These are phyloP conservation scores for Mucor plumbeus DNA, from an alignment of 371 early-diverging fungal genomes.

Conservation along the genomic window DNA sequence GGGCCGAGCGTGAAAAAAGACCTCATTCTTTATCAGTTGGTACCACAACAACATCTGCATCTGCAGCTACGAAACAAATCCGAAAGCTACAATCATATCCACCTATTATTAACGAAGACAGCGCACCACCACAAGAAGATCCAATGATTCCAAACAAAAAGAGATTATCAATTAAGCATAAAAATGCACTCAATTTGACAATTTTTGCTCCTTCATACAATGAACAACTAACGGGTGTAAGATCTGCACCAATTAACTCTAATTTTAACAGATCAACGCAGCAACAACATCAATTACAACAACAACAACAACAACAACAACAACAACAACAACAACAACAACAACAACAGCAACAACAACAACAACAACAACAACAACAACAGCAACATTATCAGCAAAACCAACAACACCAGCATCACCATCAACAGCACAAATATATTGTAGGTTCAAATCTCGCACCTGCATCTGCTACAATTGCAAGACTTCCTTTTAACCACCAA, in stretches of 20 bases:
- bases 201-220: constrained; percentile 66
- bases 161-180: constrained; percentile 37
- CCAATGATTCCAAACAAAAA: constrained; percentile 19
- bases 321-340: constrained; percentile 15
- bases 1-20: constrained; percentile 22
- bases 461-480: constrained; percentile 24
- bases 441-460: constrained; percentile 19
- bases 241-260: constrained; percentile 64
- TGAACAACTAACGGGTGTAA: constrained; percentile 55
- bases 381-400: constrained; percentile 14
- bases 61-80: constrained; percentile 4
- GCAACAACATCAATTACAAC: constrained; percentile 16
- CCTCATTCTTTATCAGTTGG: constrained; percentile 21
- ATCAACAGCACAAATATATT: background rate
- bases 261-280: constrained; percentile 38
- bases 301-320: constrained; percentile 14
- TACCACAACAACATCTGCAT: background rate
- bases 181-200: constrained; percentile 61
- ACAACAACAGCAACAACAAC: constrained; percentile 15
- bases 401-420: constrained; percentile 19
- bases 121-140: background rate
- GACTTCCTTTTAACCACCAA: constrained; percentile 35
- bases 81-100: constrained; percentile 27
- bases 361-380: constrained; percentile 8
- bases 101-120: background rate